Percentiles rank a stretch among this genome's conserved stretches.
Evolutionary conservation across 1,139 yeast species (phyloP).

Genomic region (Geotrichum aggregatum): DNA sequence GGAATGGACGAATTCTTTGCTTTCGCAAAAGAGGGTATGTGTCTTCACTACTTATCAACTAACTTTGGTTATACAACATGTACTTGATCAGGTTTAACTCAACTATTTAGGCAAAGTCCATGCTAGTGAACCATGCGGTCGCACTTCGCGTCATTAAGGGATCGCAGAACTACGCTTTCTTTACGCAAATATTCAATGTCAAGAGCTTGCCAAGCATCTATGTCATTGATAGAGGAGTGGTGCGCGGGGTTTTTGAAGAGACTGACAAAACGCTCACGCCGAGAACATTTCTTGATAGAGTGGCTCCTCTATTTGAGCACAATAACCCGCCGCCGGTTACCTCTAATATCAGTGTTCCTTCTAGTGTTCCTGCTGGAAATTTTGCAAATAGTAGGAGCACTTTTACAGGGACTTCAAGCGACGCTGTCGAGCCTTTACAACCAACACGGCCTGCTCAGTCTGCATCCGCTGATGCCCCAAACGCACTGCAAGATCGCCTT

Average conservation of each 20-base stretch:
- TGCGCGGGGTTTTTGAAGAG: constrained; percentile 7
- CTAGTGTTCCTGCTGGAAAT: no score
- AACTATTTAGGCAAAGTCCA: constrained; percentile 8
- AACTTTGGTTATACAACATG: no score
- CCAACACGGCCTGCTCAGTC: not conserved
- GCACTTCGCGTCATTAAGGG: constrained; percentile 46
- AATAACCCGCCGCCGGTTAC: not conserved
- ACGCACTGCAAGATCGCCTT: not conserved
- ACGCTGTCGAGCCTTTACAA: no score
- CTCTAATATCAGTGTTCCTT: no score
- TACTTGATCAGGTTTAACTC: no score
- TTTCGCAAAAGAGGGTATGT: constrained; percentile 5
- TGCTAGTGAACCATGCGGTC: constrained; percentile 34
- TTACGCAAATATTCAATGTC: constrained; percentile 50
- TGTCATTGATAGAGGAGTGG: constrained; percentile 38
- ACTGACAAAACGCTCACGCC: constrained; percentile 1
- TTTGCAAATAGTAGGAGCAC: no score
- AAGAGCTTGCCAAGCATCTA: constrained; percentile 48
- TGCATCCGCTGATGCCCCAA: not conserved
- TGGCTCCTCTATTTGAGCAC: constrained; percentile 1
- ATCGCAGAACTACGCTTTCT: constrained; percentile 48
- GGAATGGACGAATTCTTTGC: constrained; percentile 5
- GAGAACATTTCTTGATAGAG: constrained; percentile 1
- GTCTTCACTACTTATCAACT: no score
- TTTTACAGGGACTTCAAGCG: no score